Conservation (phyloP, 257 asterid species). For the Salvia hispanica region DNA sequence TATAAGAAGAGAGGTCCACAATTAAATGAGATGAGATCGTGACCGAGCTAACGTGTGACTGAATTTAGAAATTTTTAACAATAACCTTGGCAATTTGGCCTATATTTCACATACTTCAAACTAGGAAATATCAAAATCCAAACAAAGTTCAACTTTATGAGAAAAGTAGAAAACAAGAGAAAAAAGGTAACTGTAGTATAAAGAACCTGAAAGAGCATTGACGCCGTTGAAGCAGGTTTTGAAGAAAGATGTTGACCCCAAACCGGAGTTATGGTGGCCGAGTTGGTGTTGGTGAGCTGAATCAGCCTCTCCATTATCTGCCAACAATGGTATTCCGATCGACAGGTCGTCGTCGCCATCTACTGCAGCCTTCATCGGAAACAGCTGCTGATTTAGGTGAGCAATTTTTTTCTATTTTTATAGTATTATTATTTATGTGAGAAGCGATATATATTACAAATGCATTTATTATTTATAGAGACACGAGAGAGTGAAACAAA, state of each 20-base stretch:
- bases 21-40: too few species aligned
- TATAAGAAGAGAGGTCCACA: too few species aligned
- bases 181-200: background rate
- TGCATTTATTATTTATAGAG: too few species aligned
- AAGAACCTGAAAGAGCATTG: slow-evolving; percentile 69
- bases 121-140: background rate
- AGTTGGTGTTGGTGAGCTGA: background rate
- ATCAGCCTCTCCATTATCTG: slow-evolving; percentile 3
- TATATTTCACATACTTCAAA: background rate
- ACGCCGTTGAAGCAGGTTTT: slow-evolving; percentile 89
- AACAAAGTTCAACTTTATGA: background rate
- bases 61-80: background rate
- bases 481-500: too few species aligned
- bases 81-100: background rate
- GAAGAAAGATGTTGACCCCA: slow-evolving; percentile 67
- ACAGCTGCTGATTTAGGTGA: too few species aligned
- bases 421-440: too few species aligned
- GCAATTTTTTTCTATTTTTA: too few species aligned
- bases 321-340: slow-evolving; percentile 33
- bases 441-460: too few species aligned
- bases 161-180: background rate
- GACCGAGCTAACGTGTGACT: too few species aligned
- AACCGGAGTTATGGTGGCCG: slow-evolving; percentile 16
- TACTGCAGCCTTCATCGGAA: slow-evolving; percentile 34
- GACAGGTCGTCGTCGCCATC: slow-evolving; percentile 15